Base-by-base conservation (phyloP, 2,329 filamentous ascomycete species). In the Aureobasidium uvarum region DNA sequence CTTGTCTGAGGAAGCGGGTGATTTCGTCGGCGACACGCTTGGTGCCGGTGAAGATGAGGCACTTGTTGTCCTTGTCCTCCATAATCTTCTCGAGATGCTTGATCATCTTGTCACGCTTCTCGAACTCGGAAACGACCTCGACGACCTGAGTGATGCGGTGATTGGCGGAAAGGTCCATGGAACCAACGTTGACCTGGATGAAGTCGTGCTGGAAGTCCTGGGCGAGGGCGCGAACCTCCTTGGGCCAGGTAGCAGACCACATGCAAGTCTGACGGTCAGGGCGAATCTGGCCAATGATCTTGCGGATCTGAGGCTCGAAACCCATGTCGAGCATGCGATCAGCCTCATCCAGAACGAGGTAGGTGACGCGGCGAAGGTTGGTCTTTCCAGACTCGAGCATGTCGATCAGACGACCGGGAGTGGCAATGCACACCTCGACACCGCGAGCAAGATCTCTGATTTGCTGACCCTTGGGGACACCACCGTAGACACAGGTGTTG, bases 311-410 rank as follows among this genome's bases (percentile, higher is more conserved):
- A 71, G 95, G 95, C 82, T 99, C 95, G 81, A 99, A 98, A 87
- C 95, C 95, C 95, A 99, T 99, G 82, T 99, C 95, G 77, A 99
- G 85, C 95, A 99, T 99, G 76, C 95, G 94, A 81, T 99, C 95
- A 77, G 95, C 95, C 83, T 99, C 95, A 74, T 99, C 95, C 69
- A 99, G 92, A 71, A 98, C 95, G 66, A 99, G 85, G 82, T 99
- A 99, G 65, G 95, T 99, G 68, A 98, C 93, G 78, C 95, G 92
- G 71, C 94, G 94, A 69, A 99, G 87, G 82, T 99, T 98, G 73
- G 95, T 99, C 85, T 96, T 96, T 79, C 93, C 94, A 71, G 92
- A 91, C 81, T 98, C 95, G 38, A 99, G 86, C 92, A 98, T 97
- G 74, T 99, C 95, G 74, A 99, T 98, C 74, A 99, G 84, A 84